These are phyloP conservation scores for Alternaria novae-zelandiae DNA, from an alignment of 2,329 filamentous ascomycete species.

Conservation along the genomic window DNA sequence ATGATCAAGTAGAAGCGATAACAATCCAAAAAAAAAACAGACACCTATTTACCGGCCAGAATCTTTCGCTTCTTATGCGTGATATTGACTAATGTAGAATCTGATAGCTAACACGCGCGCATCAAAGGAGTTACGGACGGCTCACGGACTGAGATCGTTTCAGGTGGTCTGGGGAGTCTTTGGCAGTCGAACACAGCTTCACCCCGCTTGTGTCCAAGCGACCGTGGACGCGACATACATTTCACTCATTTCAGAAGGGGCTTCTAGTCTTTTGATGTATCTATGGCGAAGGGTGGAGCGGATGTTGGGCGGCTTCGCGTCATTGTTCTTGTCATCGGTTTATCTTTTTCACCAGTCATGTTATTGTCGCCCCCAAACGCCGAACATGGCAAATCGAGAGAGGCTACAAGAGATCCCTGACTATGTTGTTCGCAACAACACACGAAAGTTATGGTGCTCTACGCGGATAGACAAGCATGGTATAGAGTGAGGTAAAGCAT, in stretches of 20 bases:
- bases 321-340: background rate
- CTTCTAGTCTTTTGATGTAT: background rate
- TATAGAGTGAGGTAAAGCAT: background rate
- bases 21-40: slow-evolving; percentile 8
- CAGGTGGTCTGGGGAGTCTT: background rate
- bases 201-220: background rate
- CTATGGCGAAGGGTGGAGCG: background rate
- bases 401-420: background rate
- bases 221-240: background rate
- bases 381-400: background rate
- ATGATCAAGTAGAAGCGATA: slow-evolving; percentile 16
- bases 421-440: background rate
- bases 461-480: background rate
- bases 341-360: background rate
- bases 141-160: background rate
- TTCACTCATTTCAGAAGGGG: background rate
- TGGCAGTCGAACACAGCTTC: background rate
- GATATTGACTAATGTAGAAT: background rate
- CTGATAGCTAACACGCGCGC: background rate
- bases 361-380: background rate
- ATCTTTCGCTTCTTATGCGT: background rate
- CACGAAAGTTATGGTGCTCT: background rate
- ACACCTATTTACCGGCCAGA: background rate
- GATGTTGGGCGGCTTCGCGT: background rate
- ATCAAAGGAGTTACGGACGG: background rate